Conservation (phyloP, 192 early-diverging fungal species). For the Rhizoclosmatium globosum region DNA sequence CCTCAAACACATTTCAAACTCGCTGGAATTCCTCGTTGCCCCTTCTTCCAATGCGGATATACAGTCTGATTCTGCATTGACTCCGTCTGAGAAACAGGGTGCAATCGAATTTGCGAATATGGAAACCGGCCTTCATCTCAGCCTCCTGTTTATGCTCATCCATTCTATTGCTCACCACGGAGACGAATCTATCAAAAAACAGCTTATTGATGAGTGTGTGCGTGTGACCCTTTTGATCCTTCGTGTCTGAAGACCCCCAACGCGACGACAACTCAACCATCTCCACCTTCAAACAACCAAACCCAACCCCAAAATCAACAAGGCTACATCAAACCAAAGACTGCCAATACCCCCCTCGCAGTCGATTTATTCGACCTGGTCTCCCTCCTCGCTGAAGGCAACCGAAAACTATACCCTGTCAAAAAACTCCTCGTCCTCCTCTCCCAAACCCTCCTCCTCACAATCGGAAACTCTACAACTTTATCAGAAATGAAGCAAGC, state of each 20-base stretch:
- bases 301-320: not conserved
- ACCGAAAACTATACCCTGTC: slow-evolving; percentile 73
- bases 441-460: slow-evolving; percentile 72
- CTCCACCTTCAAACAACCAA: slow-evolving; percentile 10
- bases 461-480: slow-evolving; percentile 63
- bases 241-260: not conserved
- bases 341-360: slow-evolving; percentile 34
- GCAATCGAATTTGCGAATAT: slow-evolving; percentile 51
- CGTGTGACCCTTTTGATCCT: not conserved
- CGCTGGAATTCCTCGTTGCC: slow-evolving; percentile 55
- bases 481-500: slow-evolving; percentile 59
- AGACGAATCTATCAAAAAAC: not conserved
- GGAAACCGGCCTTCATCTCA: slow-evolving; percentile 60
- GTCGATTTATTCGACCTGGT: slow-evolving; percentile 75
- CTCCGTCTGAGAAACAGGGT: not conserved
- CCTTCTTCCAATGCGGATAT: not conserved
- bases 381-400: slow-evolving; percentile 70
- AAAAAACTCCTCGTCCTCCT: slow-evolving; percentile 76
- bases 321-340: slow-evolving; percentile 4
- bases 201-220: slow-evolving; percentile 59
- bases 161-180: slow-evolving; percentile 59
- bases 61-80: not conserved
- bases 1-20: slow-evolving; percentile 61
- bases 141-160: slow-evolving; percentile 71
- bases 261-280: not conserved